Evolutionary conservation across 2,329 filamentous ascomycete species (phyloP), one percentile per base, ranked within the genome.

Genomic region (Herpotrichia juniperi): DNA sequence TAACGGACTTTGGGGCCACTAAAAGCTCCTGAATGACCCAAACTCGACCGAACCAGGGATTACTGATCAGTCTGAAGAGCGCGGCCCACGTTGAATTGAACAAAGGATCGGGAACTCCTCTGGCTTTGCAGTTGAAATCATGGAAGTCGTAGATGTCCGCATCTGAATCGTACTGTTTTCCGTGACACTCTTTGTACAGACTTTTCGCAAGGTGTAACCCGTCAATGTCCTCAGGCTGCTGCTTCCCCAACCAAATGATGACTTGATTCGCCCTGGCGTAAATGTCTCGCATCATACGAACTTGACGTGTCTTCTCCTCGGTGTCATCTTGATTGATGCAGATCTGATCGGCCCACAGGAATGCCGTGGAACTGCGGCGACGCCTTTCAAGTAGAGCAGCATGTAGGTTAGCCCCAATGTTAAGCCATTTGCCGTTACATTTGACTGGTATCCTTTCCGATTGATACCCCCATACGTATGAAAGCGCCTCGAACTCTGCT

Each of bases 281-380:
- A 17, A 59, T 56, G 16, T 44, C 32, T 31, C 40, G 19, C 57
- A 60, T 60, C 24, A 56, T n/a, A 7, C 48, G 55, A 19, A 60
- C 50, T 43, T 60, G 57, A 4, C 19, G 17, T 12, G 24, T 54
- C 26, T 51, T 53, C 44, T 60, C 57, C 14, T 22, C 24, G 14
- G 17, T 31, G 24, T 56, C 32, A 12, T 46, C 10, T 19, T 56
- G 54, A 39, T 28, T 12, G 26, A 28, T 28, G 26, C 26, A 28
- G 26, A 28, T 28, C 26, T 28, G 26, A 28, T 28, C 54, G 21
- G 44, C 46, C 54, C 54, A 60, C 25, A 56, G 24, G 2, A 43
- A 28, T 28, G 4, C 5, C 4, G 24, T 17, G 26, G 32, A 50
- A 19, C 28, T 31, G 24, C 50, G 50, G 14, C 22, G 42, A 10